Base-by-base conservation (phyloP, 805 yeast genomes). In the Metschnikowia cubensis region DNA sequence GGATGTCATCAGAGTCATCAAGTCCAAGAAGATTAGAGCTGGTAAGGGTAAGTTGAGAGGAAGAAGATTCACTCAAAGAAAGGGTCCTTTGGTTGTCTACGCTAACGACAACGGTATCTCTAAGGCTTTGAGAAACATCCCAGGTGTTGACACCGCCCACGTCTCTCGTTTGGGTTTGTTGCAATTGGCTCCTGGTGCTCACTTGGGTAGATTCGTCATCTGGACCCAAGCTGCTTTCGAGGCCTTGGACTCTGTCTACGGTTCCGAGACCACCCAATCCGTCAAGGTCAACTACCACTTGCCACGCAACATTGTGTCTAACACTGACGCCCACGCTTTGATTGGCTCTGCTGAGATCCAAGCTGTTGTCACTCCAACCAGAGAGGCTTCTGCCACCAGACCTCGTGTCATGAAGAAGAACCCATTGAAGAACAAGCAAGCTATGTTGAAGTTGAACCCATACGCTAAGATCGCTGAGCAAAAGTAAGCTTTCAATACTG, bases 131-230 rank as follows among this genome's bases (percentile, higher is more conserved):
- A 91, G 98, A 88, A 94, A 94, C 89, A 81, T 94, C 65, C 99
- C 99, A 79, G 99, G 99, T 87, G 98, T 94, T 65, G 99, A 94
- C 83, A 85, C 96, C 71, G 84, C 92, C 69, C 81, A 85, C 75
- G 99, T 94, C 68, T 80, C 86, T 69, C 81, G 91, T 73, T 84
- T 94, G 71, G 94, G 94, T 81, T 83, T 94, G 69, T 86, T 94
- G 75, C 98, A 92, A 83, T 87, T 94, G 72, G 99, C 99, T 69
- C 99, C 99, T 78, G 99, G 99, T 87, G 96, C 98, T 74, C 99
- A 94, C 84, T 82, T 94, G 71, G 99, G 99, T 83, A 91, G 99
- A 85, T 94, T 94, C 72, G 87, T 94, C 72, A 89, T 94, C 89
- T 94, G 99, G 99, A 91, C 99, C 73, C 96, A 91, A 83, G 81